Evolutionary conservation across 148 eudicot genomes (phyloP).

Genomic region (Tetragonia tetragonoides): DNA sequence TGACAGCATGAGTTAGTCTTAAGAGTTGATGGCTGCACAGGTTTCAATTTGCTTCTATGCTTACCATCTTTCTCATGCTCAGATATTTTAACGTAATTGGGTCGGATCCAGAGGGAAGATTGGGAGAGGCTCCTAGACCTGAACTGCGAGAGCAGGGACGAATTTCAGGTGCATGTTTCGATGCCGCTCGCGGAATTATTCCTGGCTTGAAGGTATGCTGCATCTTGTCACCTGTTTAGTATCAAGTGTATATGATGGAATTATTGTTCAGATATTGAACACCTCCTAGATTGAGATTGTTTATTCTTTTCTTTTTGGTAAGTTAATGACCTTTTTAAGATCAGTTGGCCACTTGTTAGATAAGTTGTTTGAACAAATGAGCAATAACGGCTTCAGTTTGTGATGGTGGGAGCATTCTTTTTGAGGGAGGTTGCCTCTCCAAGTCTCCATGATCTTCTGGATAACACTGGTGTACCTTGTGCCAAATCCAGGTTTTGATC

Average conservation of each 20-base stretch:
- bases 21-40: conserved; percentile 8
- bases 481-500: too few species aligned
- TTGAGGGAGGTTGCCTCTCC: too few species aligned
- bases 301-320: too few species aligned
- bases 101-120: conserved; percentile 88
- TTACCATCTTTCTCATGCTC: conserved; percentile 13
- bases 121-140: conserved; percentile 98
- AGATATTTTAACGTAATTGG: conserved; percentile 98
- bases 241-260: neutral
- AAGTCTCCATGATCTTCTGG: too few species aligned
- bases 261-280: neutral
- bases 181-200: conserved; percentile 92
- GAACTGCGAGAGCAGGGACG: conserved; percentile 91
- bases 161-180: conserved; percentile 96
- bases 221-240: neutral
- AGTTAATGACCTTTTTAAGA: too few species aligned
- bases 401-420: too few species aligned
- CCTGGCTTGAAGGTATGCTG: conserved; percentile 71
- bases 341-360: too few species aligned
- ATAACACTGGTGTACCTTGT: too few species aligned
- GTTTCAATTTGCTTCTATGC: neutral
- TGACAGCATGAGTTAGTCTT: neutral
- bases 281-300: neutral
- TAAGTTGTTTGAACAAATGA: too few species aligned
- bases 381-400: too few species aligned